Percentiles rank a stretch among this genome's conserved stretches.
Evolutionary conservation across 2,329 filamentous ascomycete genomes (phyloP).

Genomic region (Colletotrichum sp.): DNA sequence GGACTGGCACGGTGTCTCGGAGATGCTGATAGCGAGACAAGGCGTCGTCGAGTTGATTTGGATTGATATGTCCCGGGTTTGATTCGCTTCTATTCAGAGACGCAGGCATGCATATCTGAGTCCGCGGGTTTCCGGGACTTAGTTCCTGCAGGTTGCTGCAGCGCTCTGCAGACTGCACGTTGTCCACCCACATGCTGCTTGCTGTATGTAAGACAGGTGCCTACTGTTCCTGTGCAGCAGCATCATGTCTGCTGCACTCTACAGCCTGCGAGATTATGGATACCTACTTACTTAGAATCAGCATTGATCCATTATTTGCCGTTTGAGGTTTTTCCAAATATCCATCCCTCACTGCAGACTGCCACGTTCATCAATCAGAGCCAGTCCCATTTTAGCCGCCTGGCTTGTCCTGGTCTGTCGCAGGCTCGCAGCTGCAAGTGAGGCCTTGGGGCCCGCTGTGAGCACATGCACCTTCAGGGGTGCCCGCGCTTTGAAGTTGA

Average conservation of each 20-base stretch:
- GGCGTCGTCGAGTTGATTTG: background rate
- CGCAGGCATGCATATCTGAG: background rate
- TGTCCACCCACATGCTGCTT: background rate
- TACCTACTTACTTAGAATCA: background rate
- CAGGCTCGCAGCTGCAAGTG: background rate
- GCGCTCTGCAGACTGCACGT: background rate
- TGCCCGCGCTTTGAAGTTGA: background rate
- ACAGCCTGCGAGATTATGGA: background rate
- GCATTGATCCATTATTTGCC: background rate
- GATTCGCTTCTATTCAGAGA: background rate
- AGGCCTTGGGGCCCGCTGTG: background rate
- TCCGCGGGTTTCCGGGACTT: background rate
- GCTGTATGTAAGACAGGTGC: background rate
- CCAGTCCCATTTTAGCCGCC: background rate
- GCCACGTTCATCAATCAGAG: background rate
- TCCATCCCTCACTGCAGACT: background rate
- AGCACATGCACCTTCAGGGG: background rate
- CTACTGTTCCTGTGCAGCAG: background rate
- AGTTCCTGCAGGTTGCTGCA: background rate
- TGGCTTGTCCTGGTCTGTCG: slow-evolving; percentile 6
- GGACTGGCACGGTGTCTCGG: background rate
- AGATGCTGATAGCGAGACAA: background rate
- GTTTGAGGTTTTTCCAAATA: background rate
- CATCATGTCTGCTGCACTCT: background rate
- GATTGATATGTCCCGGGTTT: background rate